Base-by-base conservation (phyloP, 768 basidiomycete genomes). In the Dentipellis fragilis region DNA sequence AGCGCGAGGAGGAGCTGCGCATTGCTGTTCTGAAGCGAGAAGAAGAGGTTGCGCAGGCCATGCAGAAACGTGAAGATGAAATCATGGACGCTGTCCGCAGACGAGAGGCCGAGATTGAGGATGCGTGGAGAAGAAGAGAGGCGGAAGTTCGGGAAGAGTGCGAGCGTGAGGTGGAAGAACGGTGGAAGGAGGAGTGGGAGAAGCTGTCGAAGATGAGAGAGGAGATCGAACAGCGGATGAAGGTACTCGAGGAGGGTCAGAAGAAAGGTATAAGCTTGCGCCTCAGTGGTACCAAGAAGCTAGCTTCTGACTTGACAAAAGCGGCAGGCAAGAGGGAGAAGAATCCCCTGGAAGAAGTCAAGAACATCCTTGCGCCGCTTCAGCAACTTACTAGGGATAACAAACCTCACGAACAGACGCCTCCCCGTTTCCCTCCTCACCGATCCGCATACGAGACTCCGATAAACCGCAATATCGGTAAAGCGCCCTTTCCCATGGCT, bases 291-390 rank as follows among this genome's bases (percentile, higher is more conserved):
- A n/a, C 42, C 7, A 29, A 12, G 19, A 16, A 17, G 14, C 38
- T 38, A 45, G 17, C 16, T 5, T 16, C 57, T 52, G 10, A 51
- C 55, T 16, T 19, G 29, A 17, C 46, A 21, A 42, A 29, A 63
- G 60, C 57, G 19, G 19, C 23, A 74, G 80, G 71, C 48, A 73
- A 74, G 21, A 80, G 72, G 63, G 78, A 79, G 47, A 75, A 76
- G 64, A 76, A 75, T 8, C 86, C 87, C 4, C 68, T 89, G 4
- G 87, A 89, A 63, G 88, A 89, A 66, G 81, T 89, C 22, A 85
- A 84, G 70, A 88, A 87, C 59, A 66, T 85, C 21, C 74, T 85
- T 7, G 75, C 74, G 21, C 81, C 82, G 4, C 70, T 79, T 21
- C 67, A 67, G 37, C 73, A 72, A 45, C 66, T 75, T 6, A 60